Base-by-base conservation (phyloP, 768 basidiomycete species). In the Amanita exitialis region DNA sequence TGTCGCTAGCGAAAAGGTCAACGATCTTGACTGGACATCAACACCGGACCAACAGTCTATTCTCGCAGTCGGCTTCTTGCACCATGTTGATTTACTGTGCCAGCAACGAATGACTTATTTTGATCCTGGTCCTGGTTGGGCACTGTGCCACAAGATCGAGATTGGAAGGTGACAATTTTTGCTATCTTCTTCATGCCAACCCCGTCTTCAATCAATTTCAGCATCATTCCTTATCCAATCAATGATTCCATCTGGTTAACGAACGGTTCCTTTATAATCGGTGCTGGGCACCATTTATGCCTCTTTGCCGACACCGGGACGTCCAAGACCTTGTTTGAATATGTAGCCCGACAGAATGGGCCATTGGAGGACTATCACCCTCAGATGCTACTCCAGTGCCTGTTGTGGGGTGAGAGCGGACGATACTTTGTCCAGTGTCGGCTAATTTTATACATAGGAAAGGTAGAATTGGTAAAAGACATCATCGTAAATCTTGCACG, bases 21-120 rank as follows among this genome's bases (percentile, higher is more conserved):
- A 82, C 52, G 91, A 94, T 59, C 74, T 96, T 20, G 92, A 95
- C 63, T 96, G 93, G 93, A 89, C 86, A 28, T 86, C 92, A 15
- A 94, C 92, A 2, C 86, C 87, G 0, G 89, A 91, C 62, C 78
- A 79, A 56, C 89, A 92, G 60, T 95, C 92, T 6, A 90, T 95
- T 48, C 77, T 95, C 34, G 92, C 93, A 2, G 82, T 96, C 18
- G 93, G 93, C 20, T 94, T 91, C 63, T 62, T 77, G 13, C 79
- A 82, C 56, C 81, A 80, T 44, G 71, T 95, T 2, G 83, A 92
- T 49, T 67, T 97, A n/a, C 70, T 95, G n/a, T 93, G 87, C 59
- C 90, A 93, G 59, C 89, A 93, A 64, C 77, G 93, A 20, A 87
- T 90, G 80, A 90, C 86, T 3, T 95, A 97, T 65, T 90, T 91